Conservation (phyloP, 208 protist genomes). For the Wallacemonas sp. region DNA sequence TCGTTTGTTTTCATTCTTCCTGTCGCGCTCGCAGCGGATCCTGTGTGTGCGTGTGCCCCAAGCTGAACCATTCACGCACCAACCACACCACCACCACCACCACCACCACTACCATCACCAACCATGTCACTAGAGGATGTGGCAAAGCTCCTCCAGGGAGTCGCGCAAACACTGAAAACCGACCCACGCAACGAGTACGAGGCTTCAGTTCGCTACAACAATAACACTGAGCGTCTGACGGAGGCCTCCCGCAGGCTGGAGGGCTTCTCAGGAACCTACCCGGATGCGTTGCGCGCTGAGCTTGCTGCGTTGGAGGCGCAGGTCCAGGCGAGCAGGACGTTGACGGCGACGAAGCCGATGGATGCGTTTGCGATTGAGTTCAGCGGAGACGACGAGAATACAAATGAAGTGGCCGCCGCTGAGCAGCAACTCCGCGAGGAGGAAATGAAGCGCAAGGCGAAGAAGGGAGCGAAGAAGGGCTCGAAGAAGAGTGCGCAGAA, state of each 20-base stretch:
- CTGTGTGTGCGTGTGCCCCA: background rate
- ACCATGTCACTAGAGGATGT: slow-evolving; percentile 46
- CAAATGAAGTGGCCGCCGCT: slow-evolving; percentile 34
- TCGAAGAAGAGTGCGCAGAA: background rate
- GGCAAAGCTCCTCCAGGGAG: slow-evolving; percentile 35
- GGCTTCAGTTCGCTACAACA: slow-evolving; percentile 36
- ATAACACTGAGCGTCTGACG: slow-evolving; percentile 50
- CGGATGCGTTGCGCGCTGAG: slow-evolving; percentile 34
- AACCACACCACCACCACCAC: no score
- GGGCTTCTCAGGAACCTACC: slow-evolving; percentile 57
- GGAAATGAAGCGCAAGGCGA: slow-evolving; percentile 35
- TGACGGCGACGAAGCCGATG: background rate
- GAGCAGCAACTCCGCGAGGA: slow-evolving; percentile 20
- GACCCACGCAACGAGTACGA: slow-evolving; percentile 72
- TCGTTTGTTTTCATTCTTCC: background rate
- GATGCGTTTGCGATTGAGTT: slow-evolving; percentile 55
- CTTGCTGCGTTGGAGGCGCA: slow-evolving; percentile 32
- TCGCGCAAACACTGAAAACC: slow-evolving; percentile 46
- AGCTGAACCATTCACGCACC: background rate
- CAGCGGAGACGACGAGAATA: slow-evolving; percentile 37
- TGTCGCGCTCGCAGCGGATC: background rate
- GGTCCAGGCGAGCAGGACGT: slow-evolving; percentile 22
- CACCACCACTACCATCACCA: no score
- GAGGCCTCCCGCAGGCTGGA: slow-evolving; percentile 27
- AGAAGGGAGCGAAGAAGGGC: slow-evolving; percentile 3